Percentiles rank a stretch among this genome's conserved stretches.
Conservation (phyloP, 2,329 filamentous ascomycete genomes). For the Penicillium sp. region DNA sequence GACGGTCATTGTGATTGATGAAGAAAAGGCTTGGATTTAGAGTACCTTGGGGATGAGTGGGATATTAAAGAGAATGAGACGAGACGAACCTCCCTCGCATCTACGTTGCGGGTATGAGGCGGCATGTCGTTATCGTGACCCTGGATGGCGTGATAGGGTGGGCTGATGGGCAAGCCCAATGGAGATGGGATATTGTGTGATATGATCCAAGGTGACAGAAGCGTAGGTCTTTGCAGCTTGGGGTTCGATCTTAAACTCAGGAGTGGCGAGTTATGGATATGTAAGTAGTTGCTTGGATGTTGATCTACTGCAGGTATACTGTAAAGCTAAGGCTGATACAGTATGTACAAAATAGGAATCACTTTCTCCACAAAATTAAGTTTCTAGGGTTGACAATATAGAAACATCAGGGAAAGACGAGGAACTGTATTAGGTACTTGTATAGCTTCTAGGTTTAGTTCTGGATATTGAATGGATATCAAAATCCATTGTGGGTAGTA, state of each 20-base stretch:
- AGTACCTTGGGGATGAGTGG: conserved; percentile 1
- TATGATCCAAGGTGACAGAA: neutral
- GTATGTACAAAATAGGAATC: too few relatives aligned
- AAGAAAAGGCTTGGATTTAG: neutral
- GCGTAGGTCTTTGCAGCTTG: neutral
- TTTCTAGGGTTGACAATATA: too few relatives aligned
- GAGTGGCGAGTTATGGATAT: neutral
- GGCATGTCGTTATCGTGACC: conserved; percentile 6
- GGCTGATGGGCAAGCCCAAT: neutral
- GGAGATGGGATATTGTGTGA: neutral
- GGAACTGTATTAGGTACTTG: too few relatives aligned
- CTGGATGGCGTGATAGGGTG: conserved; percentile 16
- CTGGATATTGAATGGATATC: neutral
- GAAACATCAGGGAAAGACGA: too few relatives aligned
- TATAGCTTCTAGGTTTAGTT: too few relatives aligned
- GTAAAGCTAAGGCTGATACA: too few relatives aligned
- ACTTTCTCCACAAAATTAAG: too few relatives aligned
- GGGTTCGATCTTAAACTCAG: neutral
- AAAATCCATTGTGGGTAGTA: neutral
- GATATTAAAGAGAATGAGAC: conserved; percentile 10
- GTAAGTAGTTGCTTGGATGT: neutral
- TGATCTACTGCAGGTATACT: too few relatives aligned
- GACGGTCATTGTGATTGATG: conserved; percentile 23
- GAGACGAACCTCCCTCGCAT: conserved; percentile 11
- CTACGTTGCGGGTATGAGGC: conserved; percentile 9